Conservation (phyloP, 1,139 yeast genomes). For the Fermentozyma sake region DNA sequence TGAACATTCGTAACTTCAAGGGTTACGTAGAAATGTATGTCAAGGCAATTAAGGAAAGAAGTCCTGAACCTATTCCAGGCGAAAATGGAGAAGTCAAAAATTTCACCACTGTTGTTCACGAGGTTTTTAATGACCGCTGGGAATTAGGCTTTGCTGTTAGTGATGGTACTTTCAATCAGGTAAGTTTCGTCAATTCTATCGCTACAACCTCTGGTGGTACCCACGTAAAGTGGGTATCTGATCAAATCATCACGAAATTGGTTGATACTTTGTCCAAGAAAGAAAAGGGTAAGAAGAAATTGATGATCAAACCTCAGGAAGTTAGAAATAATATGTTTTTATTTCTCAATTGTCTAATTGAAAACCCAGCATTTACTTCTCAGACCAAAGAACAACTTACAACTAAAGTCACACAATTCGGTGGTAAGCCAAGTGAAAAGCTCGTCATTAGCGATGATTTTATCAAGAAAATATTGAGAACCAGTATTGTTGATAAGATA, state of each 20-base stretch:
- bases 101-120: conserved; percentile 66
- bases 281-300: conserved; percentile 67
- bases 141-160: conserved; percentile 94
- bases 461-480: conserved; percentile 62
- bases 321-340: conserved; percentile 86
- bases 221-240: conserved; percentile 83
- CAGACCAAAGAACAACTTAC: conserved; percentile 97
- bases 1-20: conserved; percentile 73
- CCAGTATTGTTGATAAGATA: conserved; percentile 80
- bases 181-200: conserved; percentile 94
- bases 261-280: conserved; percentile 64
- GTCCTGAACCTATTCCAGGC: conserved; percentile 23
- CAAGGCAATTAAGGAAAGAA: conserved; percentile 50
- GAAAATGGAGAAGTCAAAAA: conserved; percentile 22
- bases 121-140: conserved; percentile 74
- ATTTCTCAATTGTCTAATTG: conserved; percentile 87
- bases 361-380: conserved; percentile 95
- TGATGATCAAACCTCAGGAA: conserved; percentile 82
- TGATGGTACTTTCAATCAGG: conserved; percentile 87
- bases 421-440: conserved; percentile 61
- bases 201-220: conserved; percentile 98
- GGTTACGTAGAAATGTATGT: conserved; percentile 87
- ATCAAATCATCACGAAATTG: conserved; percentile 71
- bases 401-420: conserved; percentile 83
- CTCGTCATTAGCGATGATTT: conserved; percentile 70